Percentiles rank a stretch among this genome's conserved stretches.
These are phyloP conservation scores for Agaricus subrufescens DNA, from an alignment of 768 basidiomycete species.

Conservation along the genomic window DNA sequence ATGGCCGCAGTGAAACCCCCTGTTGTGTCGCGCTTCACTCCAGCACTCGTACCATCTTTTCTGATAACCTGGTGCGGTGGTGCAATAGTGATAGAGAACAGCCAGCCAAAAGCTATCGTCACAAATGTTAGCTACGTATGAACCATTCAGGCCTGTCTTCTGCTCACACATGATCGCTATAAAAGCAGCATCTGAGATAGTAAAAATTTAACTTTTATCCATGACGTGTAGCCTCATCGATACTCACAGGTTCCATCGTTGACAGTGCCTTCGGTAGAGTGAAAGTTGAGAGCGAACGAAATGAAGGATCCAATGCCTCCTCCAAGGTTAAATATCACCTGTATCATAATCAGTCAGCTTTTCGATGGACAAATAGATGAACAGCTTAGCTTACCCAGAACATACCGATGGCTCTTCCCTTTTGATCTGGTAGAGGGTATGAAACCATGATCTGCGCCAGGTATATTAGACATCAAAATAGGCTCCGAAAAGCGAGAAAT, in stretches of 20 bases:
- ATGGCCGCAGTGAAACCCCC: conserved; percentile 14
- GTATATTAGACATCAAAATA: background rate
- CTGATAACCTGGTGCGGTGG: conserved; percentile 23
- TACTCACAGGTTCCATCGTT: conserved; percentile 24
- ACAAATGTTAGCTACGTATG: background rate
- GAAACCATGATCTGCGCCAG: conserved; percentile 24
- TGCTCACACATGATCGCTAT: conserved; percentile 24
- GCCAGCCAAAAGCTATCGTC: conserved; percentile 19
- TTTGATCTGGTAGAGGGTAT: conserved; percentile 23
- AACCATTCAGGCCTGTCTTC: background rate
- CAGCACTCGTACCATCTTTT: conserved; percentile 20
- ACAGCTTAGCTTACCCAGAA: conserved; percentile 18
- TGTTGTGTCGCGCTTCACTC: conserved; percentile 15
- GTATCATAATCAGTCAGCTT: background rate
- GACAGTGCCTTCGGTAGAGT: conserved; percentile 23
- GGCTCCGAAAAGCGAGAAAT: background rate
- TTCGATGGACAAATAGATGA: background rate
- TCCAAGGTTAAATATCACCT: conserved; percentile 26
- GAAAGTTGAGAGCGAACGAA: conserved; percentile 23
- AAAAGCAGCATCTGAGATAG: conserved; percentile 20
- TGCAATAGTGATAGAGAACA: conserved; percentile 17
- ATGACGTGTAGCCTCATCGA: background rate
- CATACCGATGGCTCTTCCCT: conserved; percentile 21
- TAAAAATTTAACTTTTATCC: background rate
- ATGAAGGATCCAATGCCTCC: conserved; percentile 26